Base-by-base conservation (phyloP, 2,329 filamentous ascomycete genomes). In the Colletotrichum aenigma region DNA sequence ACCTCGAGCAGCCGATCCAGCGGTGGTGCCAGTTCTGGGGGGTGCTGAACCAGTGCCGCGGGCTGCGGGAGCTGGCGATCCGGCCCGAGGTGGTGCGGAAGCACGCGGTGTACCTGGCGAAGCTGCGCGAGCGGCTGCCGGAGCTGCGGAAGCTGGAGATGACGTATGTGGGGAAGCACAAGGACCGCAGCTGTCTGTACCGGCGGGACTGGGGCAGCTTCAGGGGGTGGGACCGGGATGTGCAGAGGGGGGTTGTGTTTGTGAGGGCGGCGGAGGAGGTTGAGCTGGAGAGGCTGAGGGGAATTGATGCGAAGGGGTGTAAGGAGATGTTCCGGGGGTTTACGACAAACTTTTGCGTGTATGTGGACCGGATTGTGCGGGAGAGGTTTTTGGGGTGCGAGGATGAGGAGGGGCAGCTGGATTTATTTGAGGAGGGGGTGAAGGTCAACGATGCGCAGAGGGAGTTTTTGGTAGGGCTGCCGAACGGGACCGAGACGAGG, bases 21-120 rank as follows among this genome's bases (percentile, higher is more conserved):
- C 58, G 74, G 15, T 75, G 73, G 73, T 32, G 28, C 15, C 68
- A 75, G 62, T 75, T 75, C 64, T 75, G 73, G 73, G 70, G 64
- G 18, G 70, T 68, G 30, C 36, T 75, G 24, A 66, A 71, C 12
- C 73, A 75, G 69, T 75, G 73, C 62, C 18, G 16, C 3, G 69
- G 55, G 15, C 18, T 75, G 61, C 21, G 62, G 24, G 48, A 43
- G 6, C 62, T 75, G 28, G 73, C 68, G 18, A 28, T 75, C 10
- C 64, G 69, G 30, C 69, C 73, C 10, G 73, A 73, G 64, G 61
- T 67, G 18, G n/a, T 75, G 13, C 36, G 26, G 36, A 52, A 32
- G 24, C 32, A 67, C 69, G 18, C 36, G 28, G 36, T 28, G 13
- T 62, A 75, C 61, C 15, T 75, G 36, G 21, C n/a, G 21, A 30